These are phyloP conservation scores for Blastosporella zonata DNA, from an alignment of 1,284 basidiomycete species.

Conservation along the genomic window DNA sequence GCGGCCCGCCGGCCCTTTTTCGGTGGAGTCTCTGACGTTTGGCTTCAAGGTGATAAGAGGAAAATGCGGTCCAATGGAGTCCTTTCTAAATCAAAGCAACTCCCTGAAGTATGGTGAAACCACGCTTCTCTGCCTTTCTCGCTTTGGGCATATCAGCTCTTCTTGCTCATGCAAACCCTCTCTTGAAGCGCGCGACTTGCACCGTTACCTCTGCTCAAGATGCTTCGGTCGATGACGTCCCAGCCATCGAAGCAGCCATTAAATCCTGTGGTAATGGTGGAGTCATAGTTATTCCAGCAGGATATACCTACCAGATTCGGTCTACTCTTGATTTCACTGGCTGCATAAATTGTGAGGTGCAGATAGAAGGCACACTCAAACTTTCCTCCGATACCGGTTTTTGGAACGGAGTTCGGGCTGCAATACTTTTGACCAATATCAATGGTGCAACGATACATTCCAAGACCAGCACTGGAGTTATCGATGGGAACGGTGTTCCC, in stretches of 20 bases:
- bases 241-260: conserved; percentile 27
- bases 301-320: conserved; percentile 24
- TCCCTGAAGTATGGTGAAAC: conserved; percentile 5
- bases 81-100: too few relatives aligned
- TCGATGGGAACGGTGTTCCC: conserved; percentile 30
- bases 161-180: background rate
- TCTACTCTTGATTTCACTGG: conserved; percentile 28
- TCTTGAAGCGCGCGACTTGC: conserved; percentile 26
- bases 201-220: conserved; percentile 24
- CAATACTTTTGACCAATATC: conserved; percentile 24
- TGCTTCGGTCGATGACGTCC: conserved; percentile 28
- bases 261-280: conserved; percentile 30
- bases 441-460: conserved; percentile 26
- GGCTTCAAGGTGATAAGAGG: too few relatives aligned
- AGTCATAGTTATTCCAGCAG: conserved; percentile 27
- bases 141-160: conserved; percentile 2
- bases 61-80: too few relatives aligned
- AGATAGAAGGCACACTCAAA: conserved; percentile 30
- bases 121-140: conserved; percentile 3
- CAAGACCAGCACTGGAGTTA: conserved; percentile 25
- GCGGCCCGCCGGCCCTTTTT: conserved; percentile 13
- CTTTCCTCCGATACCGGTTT: conserved; percentile 26
- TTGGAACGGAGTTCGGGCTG: conserved; percentile 27
- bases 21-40: conserved; percentile 2
- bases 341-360: conserved; percentile 27